Evolutionary conservation across 2,329 filamentous ascomycete species (phyloP).

Genomic region (Fusarium sp.): DNA sequence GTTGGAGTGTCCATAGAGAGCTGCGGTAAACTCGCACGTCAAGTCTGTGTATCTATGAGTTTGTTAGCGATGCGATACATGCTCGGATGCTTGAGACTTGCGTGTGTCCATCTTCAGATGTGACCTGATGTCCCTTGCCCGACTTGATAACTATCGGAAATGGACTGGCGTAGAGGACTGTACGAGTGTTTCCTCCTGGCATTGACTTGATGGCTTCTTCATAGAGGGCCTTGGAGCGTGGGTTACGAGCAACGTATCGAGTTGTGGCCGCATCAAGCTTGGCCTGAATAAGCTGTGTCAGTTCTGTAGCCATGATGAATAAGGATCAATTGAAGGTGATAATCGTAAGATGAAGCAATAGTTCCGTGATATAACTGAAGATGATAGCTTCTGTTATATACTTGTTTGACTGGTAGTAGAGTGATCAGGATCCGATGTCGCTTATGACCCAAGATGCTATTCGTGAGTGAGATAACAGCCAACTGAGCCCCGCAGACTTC

Average conservation of each 20-base stretch:
- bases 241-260: conserved; percentile 53
- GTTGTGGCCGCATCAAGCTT: conserved; percentile 50
- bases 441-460: conserved; percentile 5
- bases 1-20: conserved; percentile 74
- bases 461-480: background rate
- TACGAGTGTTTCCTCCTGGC: conserved; percentile 61
- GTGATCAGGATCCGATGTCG: background rate
- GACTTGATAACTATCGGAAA: conserved; percentile 58
- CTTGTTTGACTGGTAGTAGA: background rate
- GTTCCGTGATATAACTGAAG: background rate
- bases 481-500: background rate
- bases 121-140: conserved; percentile 51
- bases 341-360: background rate
- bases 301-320: conserved; percentile 35
- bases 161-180: conserved; percentile 56
- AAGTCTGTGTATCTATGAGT: conserved; percentile 66
- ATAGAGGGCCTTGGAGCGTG: conserved; percentile 53
- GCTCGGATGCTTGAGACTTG: conserved; percentile 26
- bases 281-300: conserved; percentile 32
- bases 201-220: conserved; percentile 51
- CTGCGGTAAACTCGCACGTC: conserved; percentile 72
- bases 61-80: background rate
- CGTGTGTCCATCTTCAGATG: conserved; percentile 56
- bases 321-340: background rate
- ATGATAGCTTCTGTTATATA: background rate